Base-by-base conservation (phyloP, 441 rosid species). In the Geranium incanum region DNA sequence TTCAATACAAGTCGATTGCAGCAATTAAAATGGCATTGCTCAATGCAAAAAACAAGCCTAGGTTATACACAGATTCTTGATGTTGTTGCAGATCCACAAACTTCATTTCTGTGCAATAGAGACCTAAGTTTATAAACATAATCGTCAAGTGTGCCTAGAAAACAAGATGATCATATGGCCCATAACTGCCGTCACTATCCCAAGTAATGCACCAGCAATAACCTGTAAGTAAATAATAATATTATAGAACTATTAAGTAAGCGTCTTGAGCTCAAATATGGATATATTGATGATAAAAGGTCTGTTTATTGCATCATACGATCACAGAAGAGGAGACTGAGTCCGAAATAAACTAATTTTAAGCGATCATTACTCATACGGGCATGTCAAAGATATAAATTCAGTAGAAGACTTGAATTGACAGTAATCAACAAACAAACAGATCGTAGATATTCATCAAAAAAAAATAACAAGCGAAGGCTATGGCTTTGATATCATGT, bases 181-280 rank as follows among this genome's bases (percentile, higher is more conserved):
- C 50, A 73, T 55, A 70, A 71, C 69, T 23, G 93, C 88, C 3
- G 96, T 88, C 7, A 73, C 75, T 37, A 79, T 75, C 63, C 98
- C 98, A 11, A 94, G 94, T 59, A 91, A 70, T 28, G 87, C 85
- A 68, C 99, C 99, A 11, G 87, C 97, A 68, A 88, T 33, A 28
- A 92, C 99, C 99, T 94, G 82, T 64, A 45, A 78, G 69, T 33
- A n/a, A 28, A 72, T 16, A 74, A 67, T n/a, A 70, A 74, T 28
- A 74, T 64, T 57, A 21, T 39, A 18, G 39, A 36, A 48, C 55
- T 45, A 45, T 45, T 8, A 7, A 45, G 52, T 2, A 45, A 2
- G 33, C 1, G 33, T 28, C 33, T 28, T 28, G 33, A 28, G 33
- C 33, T 28, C 33, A 28, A 28, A 28, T 28, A 28, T 28, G 33